Evolutionary conservation across 306 rosid species (phyloP).

Genomic region (Quercus mongolica): DNA sequence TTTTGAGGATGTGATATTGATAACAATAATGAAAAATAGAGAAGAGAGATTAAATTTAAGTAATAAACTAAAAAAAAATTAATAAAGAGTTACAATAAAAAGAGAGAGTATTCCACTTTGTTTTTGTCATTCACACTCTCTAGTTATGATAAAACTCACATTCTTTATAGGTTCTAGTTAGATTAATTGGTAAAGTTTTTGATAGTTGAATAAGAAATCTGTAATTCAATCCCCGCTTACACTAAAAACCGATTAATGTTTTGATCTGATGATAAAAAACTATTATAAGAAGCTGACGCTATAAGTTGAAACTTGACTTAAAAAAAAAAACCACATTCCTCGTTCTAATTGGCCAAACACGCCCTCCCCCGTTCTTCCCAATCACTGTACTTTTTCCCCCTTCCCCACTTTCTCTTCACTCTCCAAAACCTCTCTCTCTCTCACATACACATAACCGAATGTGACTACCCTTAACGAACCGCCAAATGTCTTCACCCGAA

Average conservation of each 20-base stretch:
- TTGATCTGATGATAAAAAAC: fast-evolving
- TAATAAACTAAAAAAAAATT: too few relatives aligned
- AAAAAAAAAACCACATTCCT: background rate
- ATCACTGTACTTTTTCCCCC: background rate
- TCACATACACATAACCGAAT: background rate
- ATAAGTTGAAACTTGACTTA: fast-evolving
- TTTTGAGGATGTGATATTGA: too few relatives aligned
- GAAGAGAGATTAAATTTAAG: too few relatives aligned
- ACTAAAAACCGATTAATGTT: fast-evolving
- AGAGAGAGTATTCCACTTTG: too few relatives aligned
- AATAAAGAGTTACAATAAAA: too few relatives aligned
- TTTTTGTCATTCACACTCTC: too few relatives aligned
- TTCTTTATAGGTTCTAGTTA: fast-evolving
- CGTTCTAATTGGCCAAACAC: background rate
- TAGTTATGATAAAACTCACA: too few relatives aligned
- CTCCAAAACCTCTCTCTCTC: background rate
- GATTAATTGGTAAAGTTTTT: fast-evolving
- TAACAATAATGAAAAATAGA: too few relatives aligned
- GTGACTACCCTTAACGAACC: background rate
- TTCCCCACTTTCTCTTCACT: background rate
- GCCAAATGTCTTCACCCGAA: constrained; percentile 67
- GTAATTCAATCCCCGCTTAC: fast-evolving
- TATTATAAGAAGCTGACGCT: fast-evolving
- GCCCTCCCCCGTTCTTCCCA: background rate
- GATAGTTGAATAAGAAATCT: fast-evolving